A percentile compares a stretch with the other conserved stretches of the same genome.
Conservation (phyloP, 2,329 filamentous ascomycete species). For the Fusarium ambrosium region DNA sequence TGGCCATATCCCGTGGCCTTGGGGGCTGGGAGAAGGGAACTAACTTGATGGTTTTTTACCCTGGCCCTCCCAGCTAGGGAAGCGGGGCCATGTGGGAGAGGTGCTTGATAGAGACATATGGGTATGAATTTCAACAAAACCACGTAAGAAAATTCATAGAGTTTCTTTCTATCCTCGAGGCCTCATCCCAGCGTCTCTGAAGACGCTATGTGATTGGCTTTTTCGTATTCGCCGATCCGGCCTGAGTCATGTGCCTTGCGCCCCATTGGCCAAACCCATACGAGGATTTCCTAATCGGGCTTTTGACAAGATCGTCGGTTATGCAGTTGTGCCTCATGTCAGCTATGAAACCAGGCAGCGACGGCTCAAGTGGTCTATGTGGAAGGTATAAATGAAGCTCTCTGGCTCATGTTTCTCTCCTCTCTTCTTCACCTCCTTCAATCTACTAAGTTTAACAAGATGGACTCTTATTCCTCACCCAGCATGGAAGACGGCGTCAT, state of each 20-base stretch:
- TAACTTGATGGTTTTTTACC: no score
- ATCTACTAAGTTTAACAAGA: neutral
- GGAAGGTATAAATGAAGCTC: neutral
- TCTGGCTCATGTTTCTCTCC: neutral
- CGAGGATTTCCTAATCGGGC: neutral
- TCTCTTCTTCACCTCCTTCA: neutral
- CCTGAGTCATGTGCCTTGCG: neutral
- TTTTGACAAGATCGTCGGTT: neutral
- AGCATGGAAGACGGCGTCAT: constrained; percentile 1
- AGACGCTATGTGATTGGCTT: neutral
- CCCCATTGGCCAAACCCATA: neutral
- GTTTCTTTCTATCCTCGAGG: neutral
- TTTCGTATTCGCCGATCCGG: neutral
- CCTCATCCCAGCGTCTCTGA: neutral
- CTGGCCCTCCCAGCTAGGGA: no score
- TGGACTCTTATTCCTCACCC: neutral
- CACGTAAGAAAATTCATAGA: neutral
- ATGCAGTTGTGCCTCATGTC: neutral
- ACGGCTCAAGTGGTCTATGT: neutral
- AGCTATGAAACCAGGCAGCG: neutral
- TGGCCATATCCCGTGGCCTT: no score
- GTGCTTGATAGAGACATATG: no score
- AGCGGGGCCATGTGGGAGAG: no score
- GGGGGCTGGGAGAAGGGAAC: no score
- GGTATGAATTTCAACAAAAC: neutral